Evolutionary conservation across 1,284 basidiomycete species (phyloP), one percentile per base, ranked within the genome.

Genomic region (Taiwanofungus camphoratus): DNA sequence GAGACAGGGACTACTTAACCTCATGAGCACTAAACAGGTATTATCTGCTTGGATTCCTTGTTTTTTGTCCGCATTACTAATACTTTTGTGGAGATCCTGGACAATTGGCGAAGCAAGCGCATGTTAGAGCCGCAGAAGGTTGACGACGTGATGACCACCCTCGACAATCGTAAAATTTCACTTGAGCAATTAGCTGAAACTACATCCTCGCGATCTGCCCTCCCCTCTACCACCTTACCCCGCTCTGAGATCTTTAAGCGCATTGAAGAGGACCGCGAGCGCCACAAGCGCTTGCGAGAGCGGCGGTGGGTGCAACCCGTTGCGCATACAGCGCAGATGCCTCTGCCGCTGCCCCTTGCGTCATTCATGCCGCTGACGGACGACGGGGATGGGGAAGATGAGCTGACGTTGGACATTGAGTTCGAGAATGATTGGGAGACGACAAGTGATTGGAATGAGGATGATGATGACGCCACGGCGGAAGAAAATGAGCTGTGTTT

Each of bases 341-440:
- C 67, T 18, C 60, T 69, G n/a, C 61, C 66, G 13, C 68, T 74
- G 3, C 73, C 67, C 21, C 64, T 83, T 4, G 74, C 77, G 4
- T 74, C 74, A 30, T 82, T 85, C 58, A 60, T 80, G 44, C 79
- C 73, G 15, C 60, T 78, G n/a, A 68, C 70, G 22, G 70, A 70
- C 41, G 62, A 75, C 6, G 58, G 56, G 19, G 64, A 65, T 35
- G 68, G 65, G 2, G 69, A 67, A 24, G 69, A 69, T 16, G 77
- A 81, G 56, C 54, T 75, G 16, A 70, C 81, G 4, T 67, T 91
- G 44, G 88, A 92, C 54, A 83, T 92, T 39, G 90, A 92, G 63
- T 95, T 95, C 60, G 91, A 95, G 56, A 91, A 92, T 53, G 82
- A 87, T 52, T 95, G 92, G 92, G 92, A 95, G 61, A 77, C 82